Percentiles rank a stretch among this genome's conserved stretches.
These are phyloP conservation scores for Clausena lansium DNA, from an alignment of 345 rosid species.

Conservation along the genomic window DNA sequence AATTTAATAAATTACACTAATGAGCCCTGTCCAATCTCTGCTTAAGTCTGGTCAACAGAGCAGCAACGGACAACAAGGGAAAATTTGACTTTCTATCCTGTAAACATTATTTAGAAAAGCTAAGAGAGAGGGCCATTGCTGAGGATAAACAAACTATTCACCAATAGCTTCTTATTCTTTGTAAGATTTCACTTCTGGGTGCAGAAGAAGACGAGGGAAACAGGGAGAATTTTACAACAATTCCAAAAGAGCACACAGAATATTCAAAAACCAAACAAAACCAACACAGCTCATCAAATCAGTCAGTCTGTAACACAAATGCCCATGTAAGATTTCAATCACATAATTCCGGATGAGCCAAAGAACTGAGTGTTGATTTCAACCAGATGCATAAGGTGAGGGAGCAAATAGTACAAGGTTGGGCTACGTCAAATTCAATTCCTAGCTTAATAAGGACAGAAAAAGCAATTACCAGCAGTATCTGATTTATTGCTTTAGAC, in stretches of 20 bases:
- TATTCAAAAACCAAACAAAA: background rate
- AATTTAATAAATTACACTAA: background rate
- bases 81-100: background rate
- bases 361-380: background rate
- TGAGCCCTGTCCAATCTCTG: background rate
- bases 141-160: background rate
- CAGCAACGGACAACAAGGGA: background rate
- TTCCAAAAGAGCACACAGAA: background rate
- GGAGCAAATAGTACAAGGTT: background rate
- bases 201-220: background rate
- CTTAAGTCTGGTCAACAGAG: too few species aligned
- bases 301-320: background rate
- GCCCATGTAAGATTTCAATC: background rate
- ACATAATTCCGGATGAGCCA: background rate
- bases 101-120: background rate
- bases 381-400: background rate
- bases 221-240: background rate
- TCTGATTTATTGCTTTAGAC: conserved; percentile 59
- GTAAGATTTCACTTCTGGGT: background rate
- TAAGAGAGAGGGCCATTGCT: background rate
- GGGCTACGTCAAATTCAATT: background rate
- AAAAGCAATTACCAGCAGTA: conserved; percentile 56
- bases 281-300: background rate
- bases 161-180: background rate
- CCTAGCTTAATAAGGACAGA: background rate